Conservation (phyloP, 495 filamentous ascomycete species). For the Thermochaetoides thermophila region DNA sequence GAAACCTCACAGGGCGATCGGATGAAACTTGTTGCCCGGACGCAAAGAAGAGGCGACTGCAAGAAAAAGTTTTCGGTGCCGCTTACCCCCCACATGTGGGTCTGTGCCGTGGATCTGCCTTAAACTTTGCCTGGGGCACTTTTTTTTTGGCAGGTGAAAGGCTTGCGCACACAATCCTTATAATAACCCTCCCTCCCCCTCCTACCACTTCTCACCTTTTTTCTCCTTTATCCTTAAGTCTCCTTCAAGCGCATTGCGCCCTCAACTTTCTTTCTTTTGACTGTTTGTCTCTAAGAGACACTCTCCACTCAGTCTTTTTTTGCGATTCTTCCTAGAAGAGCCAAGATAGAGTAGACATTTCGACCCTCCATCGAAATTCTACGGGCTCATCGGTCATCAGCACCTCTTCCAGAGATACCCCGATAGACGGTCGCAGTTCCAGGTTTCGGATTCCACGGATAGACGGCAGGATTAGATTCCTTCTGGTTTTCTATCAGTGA, state of each 20-base stretch:
- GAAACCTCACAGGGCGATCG: conserved; percentile 1
- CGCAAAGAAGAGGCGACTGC: conserved; percentile 3
- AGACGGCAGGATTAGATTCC: conserved; percentile 17
- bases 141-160: conserved; percentile 7
- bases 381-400: conserved; percentile 13
- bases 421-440: conserved; percentile 14
- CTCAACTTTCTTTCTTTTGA: conserved; percentile 9
- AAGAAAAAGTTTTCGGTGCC: conserved; percentile 18
- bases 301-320: conserved; percentile 22
- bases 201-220: conserved; percentile 5
- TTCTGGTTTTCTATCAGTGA: conserved; percentile 4
- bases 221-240: conserved; percentile 10
- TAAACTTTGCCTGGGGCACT: conserved; percentile 3
- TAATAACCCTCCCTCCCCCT: conserved; percentile 12
- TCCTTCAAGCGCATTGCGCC: conserved; percentile 9
- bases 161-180: conserved; percentile 6
- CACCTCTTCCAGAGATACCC: conserved; percentile 10
- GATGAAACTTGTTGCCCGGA: conserved; percentile 8
- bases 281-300: conserved; percentile 12
- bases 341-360: conserved; percentile 25
- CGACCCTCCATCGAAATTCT: conserved; percentile 27
- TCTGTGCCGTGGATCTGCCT: conserved; percentile 6
- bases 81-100: conserved; percentile 14
- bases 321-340: conserved; percentile 15
- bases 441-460: conserved; percentile 7